These are phyloP conservation scores for Pestalotiopsis sp. DNA, from an alignment of 2,329 filamentous ascomycete genomes.

Conservation along the genomic window DNA sequence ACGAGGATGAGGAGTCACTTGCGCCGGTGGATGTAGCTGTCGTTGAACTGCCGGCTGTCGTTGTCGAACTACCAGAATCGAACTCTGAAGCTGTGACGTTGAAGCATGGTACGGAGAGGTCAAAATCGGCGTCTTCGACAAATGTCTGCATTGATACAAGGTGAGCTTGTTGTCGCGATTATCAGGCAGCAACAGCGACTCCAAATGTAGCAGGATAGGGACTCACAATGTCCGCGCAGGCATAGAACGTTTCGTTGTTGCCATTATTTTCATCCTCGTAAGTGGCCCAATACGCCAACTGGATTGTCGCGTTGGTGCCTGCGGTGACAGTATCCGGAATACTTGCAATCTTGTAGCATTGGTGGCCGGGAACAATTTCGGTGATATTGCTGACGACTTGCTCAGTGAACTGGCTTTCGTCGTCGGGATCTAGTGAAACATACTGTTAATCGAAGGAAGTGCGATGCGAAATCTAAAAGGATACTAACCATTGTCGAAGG, in stretches of 20 bases:
- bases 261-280: conserved; percentile 31
- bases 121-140: conserved; percentile 33
- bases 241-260: conserved; percentile 39
- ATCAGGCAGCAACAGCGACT: neutral
- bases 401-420: conserved; percentile 34
- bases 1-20: conserved; percentile 8
- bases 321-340: conserved; percentile 27
- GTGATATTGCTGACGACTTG: conserved; percentile 33
- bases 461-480: neutral
- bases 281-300: conserved; percentile 38
- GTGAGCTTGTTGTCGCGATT: neutral
- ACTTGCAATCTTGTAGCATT: conserved; percentile 37
- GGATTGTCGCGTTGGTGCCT: conserved; percentile 39
- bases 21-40: conserved; percentile 16
- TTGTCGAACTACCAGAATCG: conserved; percentile 25
- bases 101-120: conserved; percentile 36
- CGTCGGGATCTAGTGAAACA: conserved; percentile 28
- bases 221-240: conserved; percentile 41
- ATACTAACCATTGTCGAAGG: conserved; percentile 45
- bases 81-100: conserved; percentile 38
- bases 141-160: conserved; percentile 29
- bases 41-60: conserved; percentile 17
- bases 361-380: conserved; percentile 37
- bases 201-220: neutral
- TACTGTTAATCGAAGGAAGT: neutral